phyloP scores from a whole-genome alignment of 2,329 filamentous ascomycete genomes.

The Epichloe amarillans region DNA sequence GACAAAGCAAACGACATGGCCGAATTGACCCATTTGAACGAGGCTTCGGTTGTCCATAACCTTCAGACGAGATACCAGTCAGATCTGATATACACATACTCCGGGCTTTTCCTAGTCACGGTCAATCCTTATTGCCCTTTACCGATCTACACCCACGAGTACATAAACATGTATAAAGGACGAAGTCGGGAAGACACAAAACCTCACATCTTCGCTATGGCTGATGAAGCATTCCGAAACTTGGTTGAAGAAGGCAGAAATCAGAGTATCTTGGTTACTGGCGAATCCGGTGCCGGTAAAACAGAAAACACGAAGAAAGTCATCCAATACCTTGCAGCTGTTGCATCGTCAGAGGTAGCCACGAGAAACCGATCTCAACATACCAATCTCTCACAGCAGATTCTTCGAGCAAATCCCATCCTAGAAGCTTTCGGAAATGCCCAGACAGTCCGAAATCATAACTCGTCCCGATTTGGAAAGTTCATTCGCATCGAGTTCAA shows the following conservation, averaged over 20 bases:
- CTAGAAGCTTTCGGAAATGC: constrained; percentile 97
- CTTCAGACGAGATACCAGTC: constrained; percentile 88
- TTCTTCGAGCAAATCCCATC: constrained; percentile 89
- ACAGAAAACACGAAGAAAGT: constrained; percentile 99
- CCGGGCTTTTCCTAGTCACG: constrained; percentile 88
- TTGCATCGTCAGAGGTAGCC: constrained; percentile 71
- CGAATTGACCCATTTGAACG: constrained; percentile 92
- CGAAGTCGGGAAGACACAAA: constrained; percentile 85
- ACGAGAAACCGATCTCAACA: constrained; percentile 48
- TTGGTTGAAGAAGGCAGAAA: constrained; percentile 90
- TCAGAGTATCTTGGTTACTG: constrained; percentile 94
- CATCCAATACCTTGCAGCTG: constrained; percentile 93
- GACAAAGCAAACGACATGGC: constrained; percentile 99
- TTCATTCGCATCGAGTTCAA: constrained; percentile 97
- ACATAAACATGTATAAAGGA: constrained; percentile 96
- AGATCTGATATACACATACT: constrained; percentile 97
- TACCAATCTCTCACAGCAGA: constrained; percentile 89
- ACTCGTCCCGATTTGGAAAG: constrained; percentile 95
- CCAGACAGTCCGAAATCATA: constrained; percentile 95
- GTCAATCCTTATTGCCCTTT: constrained; percentile 93
- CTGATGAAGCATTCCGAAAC: constrained; percentile 91
- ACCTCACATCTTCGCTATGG: constrained; percentile 95
- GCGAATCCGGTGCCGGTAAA: constrained; percentile 95
- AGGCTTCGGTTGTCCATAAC: constrained; percentile 95
- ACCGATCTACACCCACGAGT: constrained; percentile 92